Conservation (phyloP, 139 green algal species). For the Micractinium conductrix region DNA sequence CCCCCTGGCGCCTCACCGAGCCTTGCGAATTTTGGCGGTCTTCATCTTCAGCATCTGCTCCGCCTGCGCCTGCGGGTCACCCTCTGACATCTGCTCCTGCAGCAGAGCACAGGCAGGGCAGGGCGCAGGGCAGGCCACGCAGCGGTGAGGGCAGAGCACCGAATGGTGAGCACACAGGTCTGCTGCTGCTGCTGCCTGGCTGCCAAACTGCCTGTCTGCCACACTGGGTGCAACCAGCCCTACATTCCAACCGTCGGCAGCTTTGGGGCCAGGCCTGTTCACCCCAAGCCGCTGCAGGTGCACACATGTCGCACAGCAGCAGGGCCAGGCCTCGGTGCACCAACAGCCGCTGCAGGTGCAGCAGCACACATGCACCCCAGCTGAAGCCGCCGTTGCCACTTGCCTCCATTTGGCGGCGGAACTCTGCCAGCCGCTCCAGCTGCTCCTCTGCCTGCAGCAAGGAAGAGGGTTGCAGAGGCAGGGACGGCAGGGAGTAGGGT, state of each 20-base stretch:
- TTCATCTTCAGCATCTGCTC: constrained; percentile 56
- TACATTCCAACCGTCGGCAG: too few relatives aligned
- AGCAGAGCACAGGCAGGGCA: neutral
- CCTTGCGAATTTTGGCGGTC: constrained; percentile 36
- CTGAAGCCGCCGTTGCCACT: neutral
- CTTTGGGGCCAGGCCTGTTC: too few relatives aligned
- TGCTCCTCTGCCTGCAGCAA: constrained; percentile 21
- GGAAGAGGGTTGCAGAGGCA: too few relatives aligned
- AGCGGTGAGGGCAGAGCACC: neutral
- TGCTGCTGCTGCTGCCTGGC: too few relatives aligned
- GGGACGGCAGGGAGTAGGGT: too few relatives aligned
- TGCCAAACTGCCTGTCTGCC: too few relatives aligned
- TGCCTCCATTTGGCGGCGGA: constrained; percentile 30
- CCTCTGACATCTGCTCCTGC: constrained; percentile 35
- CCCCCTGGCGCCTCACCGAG: constrained; percentile 11
- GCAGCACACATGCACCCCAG: neutral
- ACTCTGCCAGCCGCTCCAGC: constrained; percentile 22
- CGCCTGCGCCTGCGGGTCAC: constrained; percentile 50
- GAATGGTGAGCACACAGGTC: neutral
- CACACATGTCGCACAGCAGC: too few relatives aligned
- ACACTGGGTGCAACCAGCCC: too few relatives aligned
- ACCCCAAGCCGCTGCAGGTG: too few relatives aligned
- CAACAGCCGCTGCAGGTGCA: too few relatives aligned
- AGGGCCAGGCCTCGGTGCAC: too few relatives aligned
- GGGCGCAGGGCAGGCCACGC: neutral